Evolutionary conservation across 1,284 basidiomycete species (phyloP).

Genomic region (Laetiporus sulphureus): DNA sequence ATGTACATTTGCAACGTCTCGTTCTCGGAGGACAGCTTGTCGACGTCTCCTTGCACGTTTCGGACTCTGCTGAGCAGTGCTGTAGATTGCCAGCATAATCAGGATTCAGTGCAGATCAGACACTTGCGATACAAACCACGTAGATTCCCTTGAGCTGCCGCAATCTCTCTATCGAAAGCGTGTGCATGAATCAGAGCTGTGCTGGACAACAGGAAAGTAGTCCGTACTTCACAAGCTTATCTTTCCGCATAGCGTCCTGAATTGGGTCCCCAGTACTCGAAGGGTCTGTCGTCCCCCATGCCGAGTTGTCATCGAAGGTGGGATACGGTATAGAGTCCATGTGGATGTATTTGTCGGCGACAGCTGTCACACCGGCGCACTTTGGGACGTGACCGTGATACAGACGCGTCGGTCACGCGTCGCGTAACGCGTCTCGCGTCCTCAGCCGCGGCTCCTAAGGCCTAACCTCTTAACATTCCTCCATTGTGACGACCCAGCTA

Average conservation of each 20-base stretch:
- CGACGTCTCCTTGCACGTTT: conserved; percentile 65
- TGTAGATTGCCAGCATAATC: conserved; percentile 25
- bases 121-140: conserved; percentile 41
- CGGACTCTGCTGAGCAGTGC: conserved; percentile 64
- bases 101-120: background rate
- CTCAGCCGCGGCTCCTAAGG: too few relatives aligned
- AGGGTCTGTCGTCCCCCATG: conserved; percentile 47
- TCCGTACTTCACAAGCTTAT: conserved; percentile 50
- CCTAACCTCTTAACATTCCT: too few relatives aligned
- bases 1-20: conserved; percentile 84
- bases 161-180: conserved; percentile 51
- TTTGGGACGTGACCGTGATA: background rate
- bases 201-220: background rate
- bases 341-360: conserved; percentile 11
- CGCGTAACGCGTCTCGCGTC: conserved; percentile 9
- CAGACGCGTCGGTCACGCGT: background rate
- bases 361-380: conserved; percentile 4
- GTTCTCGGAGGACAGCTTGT: conserved; percentile 72
- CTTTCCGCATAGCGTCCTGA: conserved; percentile 69
- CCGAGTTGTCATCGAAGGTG: conserved; percentile 49
- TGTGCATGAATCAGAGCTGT: background rate
- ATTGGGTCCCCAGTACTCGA: conserved; percentile 53
- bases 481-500: too few relatives aligned
- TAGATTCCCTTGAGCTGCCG: conserved; percentile 66
- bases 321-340: conserved; percentile 36